These are phyloP conservation scores for Globisporangium takayamanum DNA, from an alignment of 352 stramenopile genomes.

Conservation along the genomic window DNA sequence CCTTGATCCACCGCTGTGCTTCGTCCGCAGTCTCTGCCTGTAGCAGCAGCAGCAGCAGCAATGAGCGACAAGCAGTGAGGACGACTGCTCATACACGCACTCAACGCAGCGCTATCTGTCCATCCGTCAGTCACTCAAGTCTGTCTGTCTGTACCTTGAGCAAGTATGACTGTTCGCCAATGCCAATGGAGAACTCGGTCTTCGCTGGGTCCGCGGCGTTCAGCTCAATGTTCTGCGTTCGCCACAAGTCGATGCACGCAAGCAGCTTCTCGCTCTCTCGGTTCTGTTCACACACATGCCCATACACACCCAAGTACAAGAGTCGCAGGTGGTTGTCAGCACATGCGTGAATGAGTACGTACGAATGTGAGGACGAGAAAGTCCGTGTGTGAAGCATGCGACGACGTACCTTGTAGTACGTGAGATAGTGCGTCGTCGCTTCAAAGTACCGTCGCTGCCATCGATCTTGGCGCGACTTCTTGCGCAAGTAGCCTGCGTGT, in stretches of 20 bases:
- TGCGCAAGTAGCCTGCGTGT: slow-evolving; percentile 87
- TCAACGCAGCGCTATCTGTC: background rate
- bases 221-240: slow-evolving; percentile 75
- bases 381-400: background rate
- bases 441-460: slow-evolving; percentile 98
- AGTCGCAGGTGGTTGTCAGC: too few relatives aligned
- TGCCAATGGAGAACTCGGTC: slow-evolving; percentile 81
- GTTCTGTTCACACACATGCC: slow-evolving; percentile 26
- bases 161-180: slow-evolving; percentile 83
- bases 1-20: slow-evolving; percentile 47
- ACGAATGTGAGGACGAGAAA: background rate
- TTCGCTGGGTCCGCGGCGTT: slow-evolving; percentile 41
- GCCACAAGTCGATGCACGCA: slow-evolving; percentile 86
- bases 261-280: slow-evolving; percentile 82
- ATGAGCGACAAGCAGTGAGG: background rate
- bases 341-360: too few relatives aligned
- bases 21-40: slow-evolving; percentile 69
- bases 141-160: slow-evolving; percentile 37
- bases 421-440: slow-evolving; percentile 96
- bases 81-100: background rate
- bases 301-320: background rate
- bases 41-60: background rate
- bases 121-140: too few relatives aligned
- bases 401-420: slow-evolving; percentile 94
- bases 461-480: slow-evolving; percentile 89